These are phyloP conservation scores for Chrysanthemum makinoi DNA, from an alignment of 129 eudicot genomes.

Conservation along the genomic window DNA sequence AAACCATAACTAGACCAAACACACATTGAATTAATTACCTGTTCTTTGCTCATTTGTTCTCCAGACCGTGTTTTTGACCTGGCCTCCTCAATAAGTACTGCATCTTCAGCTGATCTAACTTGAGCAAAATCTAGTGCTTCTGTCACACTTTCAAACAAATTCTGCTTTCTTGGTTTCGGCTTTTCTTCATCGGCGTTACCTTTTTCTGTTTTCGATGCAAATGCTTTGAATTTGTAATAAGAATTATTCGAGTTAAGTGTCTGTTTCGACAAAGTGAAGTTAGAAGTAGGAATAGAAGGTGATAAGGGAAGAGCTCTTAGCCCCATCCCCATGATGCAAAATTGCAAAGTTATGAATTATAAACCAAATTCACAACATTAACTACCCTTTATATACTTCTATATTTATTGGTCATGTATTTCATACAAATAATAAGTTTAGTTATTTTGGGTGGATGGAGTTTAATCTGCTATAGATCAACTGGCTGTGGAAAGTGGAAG, in stretches of 20 bases:
- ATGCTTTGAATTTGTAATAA: slow-evolving; percentile 6
- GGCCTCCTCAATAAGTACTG: slow-evolving; percentile 83
- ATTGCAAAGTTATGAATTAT: neutral
- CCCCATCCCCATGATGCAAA: slow-evolving; percentile 50
- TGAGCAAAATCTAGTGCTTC: slow-evolving; percentile 96
- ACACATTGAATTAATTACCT: slow-evolving; percentile 40
- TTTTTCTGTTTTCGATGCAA: slow-evolving; percentile 52
- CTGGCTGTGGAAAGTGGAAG: neutral
- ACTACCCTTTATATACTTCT: slow-evolving; percentile 27
- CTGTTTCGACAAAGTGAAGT: slow-evolving; percentile 27
- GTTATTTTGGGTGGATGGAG: slow-evolving; percentile 30
- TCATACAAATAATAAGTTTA: neutral
- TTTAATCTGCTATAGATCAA: neutral
- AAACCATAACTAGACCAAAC: slow-evolving; percentile 1
- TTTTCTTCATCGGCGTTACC: slow-evolving; percentile 39
- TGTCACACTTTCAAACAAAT: slow-evolving; percentile 75
- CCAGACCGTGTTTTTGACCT: slow-evolving; percentile 74
- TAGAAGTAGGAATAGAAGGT: slow-evolving; percentile 42
- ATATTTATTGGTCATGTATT: neutral
- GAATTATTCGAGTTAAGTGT: slow-evolving; percentile 15
- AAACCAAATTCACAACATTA: slow-evolving; percentile 13
- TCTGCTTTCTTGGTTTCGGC: slow-evolving; percentile 57
- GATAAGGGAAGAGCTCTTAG: slow-evolving; percentile 54
- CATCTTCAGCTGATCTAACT: slow-evolving; percentile 85
- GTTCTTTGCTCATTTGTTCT: slow-evolving; percentile 68